A percentile compares a stretch with the other conserved stretches of the same genome.
Conservation (phyloP, 2,329 filamentous ascomycete genomes). For the Gnomoniopsis smithogilvyi region DNA sequence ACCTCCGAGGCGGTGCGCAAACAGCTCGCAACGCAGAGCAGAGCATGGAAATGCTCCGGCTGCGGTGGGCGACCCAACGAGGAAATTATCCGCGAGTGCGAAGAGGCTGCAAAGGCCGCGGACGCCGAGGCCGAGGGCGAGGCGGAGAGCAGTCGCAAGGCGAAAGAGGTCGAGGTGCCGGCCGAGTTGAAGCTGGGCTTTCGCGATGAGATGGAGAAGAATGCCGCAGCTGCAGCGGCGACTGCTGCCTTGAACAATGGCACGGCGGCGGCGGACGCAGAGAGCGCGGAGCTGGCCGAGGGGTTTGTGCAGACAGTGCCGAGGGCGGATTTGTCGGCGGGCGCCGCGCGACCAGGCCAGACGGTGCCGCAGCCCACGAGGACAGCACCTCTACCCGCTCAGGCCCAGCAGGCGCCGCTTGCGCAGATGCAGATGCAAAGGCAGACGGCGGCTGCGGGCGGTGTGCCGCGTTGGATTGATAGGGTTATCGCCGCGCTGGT, state of each 20-base stretch:
- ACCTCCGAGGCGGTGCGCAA: slow-evolving; percentile 64
- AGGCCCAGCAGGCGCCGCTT: slow-evolving; percentile 9
- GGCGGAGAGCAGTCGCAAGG: slow-evolving; percentile 23
- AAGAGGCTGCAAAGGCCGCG: slow-evolving; percentile 48
- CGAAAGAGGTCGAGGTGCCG: slow-evolving; percentile 45
- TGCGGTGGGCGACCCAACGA: slow-evolving; percentile 72
- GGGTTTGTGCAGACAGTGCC: slow-evolving; percentile 54
- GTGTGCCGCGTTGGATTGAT: slow-evolving; percentile 73
- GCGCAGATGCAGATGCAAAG: slow-evolving; percentile 15
- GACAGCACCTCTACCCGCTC: slow-evolving; percentile 29
- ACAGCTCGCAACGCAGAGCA: slow-evolving; percentile 66
- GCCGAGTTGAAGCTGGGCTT: slow-evolving; percentile 64
- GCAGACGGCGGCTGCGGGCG: slow-evolving; percentile 33
- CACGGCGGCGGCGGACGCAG: slow-evolving; percentile 30
- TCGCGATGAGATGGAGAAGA: slow-evolving; percentile 64
- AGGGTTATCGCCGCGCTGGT: slow-evolving; percentile 73
- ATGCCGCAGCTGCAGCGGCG: slow-evolving; percentile 19
- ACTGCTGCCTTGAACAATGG: background rate
- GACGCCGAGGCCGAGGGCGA: slow-evolving; percentile 17
- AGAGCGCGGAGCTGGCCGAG: slow-evolving; percentile 51
- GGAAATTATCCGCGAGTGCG: slow-evolving; percentile 71
- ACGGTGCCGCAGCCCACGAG: slow-evolving; percentile 30
- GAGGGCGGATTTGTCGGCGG: slow-evolving; percentile 19
- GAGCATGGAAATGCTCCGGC: slow-evolving; percentile 62
- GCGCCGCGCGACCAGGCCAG: slow-evolving; percentile 24